These are phyloP conservation scores for Diaporthe velutina DNA, from an alignment of 2,329 filamentous ascomycete genomes.

Conservation along the genomic window DNA sequence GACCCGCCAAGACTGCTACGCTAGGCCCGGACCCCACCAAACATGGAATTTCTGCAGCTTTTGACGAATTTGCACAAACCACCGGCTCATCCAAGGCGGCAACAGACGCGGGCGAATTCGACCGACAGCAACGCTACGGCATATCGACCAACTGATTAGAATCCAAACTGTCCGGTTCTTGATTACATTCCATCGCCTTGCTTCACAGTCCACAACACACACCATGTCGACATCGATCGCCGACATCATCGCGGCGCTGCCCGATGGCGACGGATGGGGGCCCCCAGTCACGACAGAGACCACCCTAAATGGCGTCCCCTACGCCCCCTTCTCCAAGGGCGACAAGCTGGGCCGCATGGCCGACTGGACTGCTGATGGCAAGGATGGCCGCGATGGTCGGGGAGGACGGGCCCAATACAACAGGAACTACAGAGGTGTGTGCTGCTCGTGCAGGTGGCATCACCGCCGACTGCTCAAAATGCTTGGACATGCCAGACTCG, in stretches of 20 bases:
- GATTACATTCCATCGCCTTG: background rate
- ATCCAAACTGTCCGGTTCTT: background rate
- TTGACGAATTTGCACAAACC: slow-evolving; percentile 33
- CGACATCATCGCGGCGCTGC: slow-evolving; percentile 78
- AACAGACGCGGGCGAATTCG: background rate
- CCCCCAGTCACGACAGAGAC: slow-evolving; percentile 86
- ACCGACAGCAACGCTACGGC: background rate
- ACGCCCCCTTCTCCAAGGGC: slow-evolving; percentile 97
- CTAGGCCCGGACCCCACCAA: slow-evolving; percentile 37
- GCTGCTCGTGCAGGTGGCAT: slow-evolving; percentile 27
- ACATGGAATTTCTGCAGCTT: slow-evolving; percentile 37
- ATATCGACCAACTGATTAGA: background rate
- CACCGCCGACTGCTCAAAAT: background rate
- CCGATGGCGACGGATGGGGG: slow-evolving; percentile 87
- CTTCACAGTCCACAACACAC: slow-evolving; percentile 6
- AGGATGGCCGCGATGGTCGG: slow-evolving; percentile 79
- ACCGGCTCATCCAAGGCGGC: background rate
- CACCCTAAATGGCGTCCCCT: slow-evolving; percentile 93
- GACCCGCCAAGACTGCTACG: slow-evolving; percentile 24
- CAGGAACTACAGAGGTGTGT: slow-evolving; percentile 88
- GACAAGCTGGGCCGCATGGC: slow-evolving; percentile 99
- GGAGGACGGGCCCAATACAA: slow-evolving; percentile 91
- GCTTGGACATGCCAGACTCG: background rate
- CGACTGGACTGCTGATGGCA: slow-evolving; percentile 94
- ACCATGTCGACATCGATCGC: slow-evolving; percentile 55